Percentiles rank a stretch among this genome's conserved stretches.
Evolutionary conservation across 352 stramenopile genomes (phyloP).

Genomic region (Pythium vanterpoolii): DNA sequence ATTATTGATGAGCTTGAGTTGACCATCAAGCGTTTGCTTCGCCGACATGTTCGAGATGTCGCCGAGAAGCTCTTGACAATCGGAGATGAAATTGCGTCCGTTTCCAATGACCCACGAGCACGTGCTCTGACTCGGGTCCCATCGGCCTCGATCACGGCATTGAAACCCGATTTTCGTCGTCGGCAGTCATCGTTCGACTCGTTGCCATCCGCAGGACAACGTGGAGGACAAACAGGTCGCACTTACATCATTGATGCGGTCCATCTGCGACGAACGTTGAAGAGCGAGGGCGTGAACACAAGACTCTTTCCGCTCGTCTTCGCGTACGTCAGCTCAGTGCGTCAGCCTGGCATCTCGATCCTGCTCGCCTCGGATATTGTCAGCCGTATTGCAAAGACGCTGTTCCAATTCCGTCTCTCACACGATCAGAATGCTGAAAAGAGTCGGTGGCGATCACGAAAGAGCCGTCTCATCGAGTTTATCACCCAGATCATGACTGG

Average conservation of each 20-base stretch:
- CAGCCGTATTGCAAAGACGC: slow-evolving; percentile 62
- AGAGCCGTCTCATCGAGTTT: slow-evolving; percentile 54
- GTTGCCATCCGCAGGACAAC: slow-evolving; percentile 1
- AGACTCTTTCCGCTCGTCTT: slow-evolving; percentile 72
- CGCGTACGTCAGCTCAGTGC: slow-evolving; percentile 29
- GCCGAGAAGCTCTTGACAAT: slow-evolving; percentile 55
- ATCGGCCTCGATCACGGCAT: not conserved
- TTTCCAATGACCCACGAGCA: not conserved
- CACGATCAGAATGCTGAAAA: slow-evolving; percentile 40
- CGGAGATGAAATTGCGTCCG: slow-evolving; percentile 34
- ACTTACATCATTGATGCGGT: slow-evolving; percentile 72
- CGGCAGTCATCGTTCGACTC: slow-evolving; percentile 38
- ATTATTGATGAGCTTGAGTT: slow-evolving; percentile 46
- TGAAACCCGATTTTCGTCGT: slow-evolving; percentile 1
- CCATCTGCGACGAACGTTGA: slow-evolving; percentile 59
- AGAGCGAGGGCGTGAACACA: slow-evolving; percentile 61
- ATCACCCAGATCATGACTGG: slow-evolving; percentile 71
- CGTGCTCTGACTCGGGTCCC: not conserved
- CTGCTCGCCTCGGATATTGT: slow-evolving; percentile 72
- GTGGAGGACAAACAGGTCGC: slow-evolving; percentile 15
- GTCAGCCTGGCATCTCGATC: slow-evolving; percentile 49
- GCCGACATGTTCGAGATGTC: slow-evolving; percentile 54
- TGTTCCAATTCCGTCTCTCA: slow-evolving; percentile 63
- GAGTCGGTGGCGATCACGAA: slow-evolving; percentile 53
- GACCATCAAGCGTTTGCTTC: slow-evolving; percentile 50